Conservation (phyloP, 345 rosid species). For the Erucastrum elatum region DNA sequence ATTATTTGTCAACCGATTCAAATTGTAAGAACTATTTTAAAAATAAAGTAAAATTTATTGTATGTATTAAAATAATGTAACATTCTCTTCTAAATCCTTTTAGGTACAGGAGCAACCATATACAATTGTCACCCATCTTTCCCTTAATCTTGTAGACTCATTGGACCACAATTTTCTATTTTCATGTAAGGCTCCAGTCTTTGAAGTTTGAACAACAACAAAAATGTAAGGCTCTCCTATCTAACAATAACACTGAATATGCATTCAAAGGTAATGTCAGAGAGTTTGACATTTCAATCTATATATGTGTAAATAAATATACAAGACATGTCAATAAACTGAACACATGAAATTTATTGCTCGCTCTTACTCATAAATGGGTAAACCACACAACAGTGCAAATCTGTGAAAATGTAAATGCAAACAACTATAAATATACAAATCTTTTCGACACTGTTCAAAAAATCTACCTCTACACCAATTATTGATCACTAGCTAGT, state of each 20-base stretch:
- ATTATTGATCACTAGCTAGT: slow-evolving; percentile 27
- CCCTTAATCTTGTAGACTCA: slow-evolving; percentile 13
- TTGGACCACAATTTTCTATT: slow-evolving; percentile 31
- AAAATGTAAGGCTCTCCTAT: neutral
- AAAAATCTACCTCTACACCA: slow-evolving; percentile 5
- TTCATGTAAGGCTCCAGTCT: slow-evolving; percentile 5
- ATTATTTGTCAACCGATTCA: neutral
- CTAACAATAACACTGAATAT: slow-evolving; percentile 8
- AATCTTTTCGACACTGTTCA: slow-evolving; percentile 18
- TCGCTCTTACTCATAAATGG: slow-evolving; percentile 16
- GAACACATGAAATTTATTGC: slow-evolving; percentile 37
- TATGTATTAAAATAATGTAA: neutral
- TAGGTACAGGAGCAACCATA: slow-evolving; percentile 17
- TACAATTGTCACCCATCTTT: neutral
- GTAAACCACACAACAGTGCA: slow-evolving; percentile 28
- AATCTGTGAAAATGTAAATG: slow-evolving; percentile 31
- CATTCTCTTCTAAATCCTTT: neutral
- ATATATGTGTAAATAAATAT: neutral
- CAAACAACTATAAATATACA: slow-evolving; percentile 7
- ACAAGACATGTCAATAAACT: slow-evolving; percentile 17
- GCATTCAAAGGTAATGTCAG: slow-evolving; percentile 38
- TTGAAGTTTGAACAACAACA: neutral
- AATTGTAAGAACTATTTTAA: neutral
- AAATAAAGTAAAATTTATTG: neutral
- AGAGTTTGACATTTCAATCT: slow-evolving; percentile 15